Percentiles rank a stretch among this genome's conserved stretches.
These are phyloP conservation scores for Fusarium coicis DNA, from an alignment of 2,329 filamentous ascomycete species.

Conservation along the genomic window DNA sequence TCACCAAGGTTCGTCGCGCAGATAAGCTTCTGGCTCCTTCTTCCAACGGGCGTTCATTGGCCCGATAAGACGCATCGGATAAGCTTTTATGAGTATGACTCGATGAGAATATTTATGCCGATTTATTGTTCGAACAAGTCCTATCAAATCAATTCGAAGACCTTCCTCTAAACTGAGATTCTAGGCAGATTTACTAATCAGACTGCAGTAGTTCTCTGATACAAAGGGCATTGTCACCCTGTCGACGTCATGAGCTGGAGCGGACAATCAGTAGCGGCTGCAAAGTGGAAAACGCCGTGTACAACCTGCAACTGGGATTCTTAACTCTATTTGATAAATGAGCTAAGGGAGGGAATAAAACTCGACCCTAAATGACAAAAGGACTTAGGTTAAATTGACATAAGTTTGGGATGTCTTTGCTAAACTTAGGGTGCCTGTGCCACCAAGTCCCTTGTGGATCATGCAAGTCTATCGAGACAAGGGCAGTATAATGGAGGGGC, in stretches of 20 bases:
- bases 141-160: fast-evolving
- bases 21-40: neutral
- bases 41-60: fast-evolving
- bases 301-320: neutral
- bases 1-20: neutral
- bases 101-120: neutral
- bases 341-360: too few relatives aligned
- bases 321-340: neutral
- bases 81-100: neutral
- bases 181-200: too few relatives aligned
- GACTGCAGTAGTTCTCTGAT: too few relatives aligned
- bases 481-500: too few relatives aligned
- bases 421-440: too few relatives aligned
- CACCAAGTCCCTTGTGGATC: too few relatives aligned
- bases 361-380: neutral
- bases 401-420: neutral
- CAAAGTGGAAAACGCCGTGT: neutral
- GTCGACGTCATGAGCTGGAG: too few relatives aligned
- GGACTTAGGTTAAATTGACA: fast-evolving
- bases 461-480: too few relatives aligned
- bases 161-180: fast-evolving
- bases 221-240: fast-evolving
- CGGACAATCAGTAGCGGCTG: too few relatives aligned
- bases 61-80: neutral
- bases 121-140: neutral